Evolutionary conservation across 129 eudicot genomes (phyloP).

Genomic region (Flaveria linearis): DNA sequence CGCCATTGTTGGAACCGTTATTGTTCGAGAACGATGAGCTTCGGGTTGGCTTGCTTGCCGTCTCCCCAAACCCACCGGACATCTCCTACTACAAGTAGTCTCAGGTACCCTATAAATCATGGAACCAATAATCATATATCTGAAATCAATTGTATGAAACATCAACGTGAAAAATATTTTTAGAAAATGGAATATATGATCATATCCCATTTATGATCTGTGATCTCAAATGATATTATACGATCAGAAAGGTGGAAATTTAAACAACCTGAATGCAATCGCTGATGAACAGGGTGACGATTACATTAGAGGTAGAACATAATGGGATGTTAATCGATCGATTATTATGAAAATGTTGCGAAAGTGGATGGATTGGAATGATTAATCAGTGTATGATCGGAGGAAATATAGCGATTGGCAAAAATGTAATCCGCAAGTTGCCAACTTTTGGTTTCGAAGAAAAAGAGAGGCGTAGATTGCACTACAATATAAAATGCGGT

Average conservation of each 20-base stretch:
- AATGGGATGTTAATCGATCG: conserved; percentile 2
- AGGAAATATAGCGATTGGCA: conserved; percentile 25
- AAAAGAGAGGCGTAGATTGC: conserved; percentile 5
- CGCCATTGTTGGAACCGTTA: conserved; percentile 45
- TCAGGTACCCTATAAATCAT: conserved; percentile 27
- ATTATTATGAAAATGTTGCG: conserved; percentile 12
- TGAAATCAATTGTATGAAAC: conserved; percentile 4
- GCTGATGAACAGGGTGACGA: conserved; percentile 18
- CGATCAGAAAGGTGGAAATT: neutral
- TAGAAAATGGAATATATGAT: no score
- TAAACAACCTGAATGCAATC: conserved; percentile 39
- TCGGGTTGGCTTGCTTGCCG: conserved; percentile 51
- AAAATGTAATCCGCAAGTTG: conserved; percentile 16
- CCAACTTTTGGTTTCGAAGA: conserved; percentile 23
- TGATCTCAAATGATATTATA: no score
- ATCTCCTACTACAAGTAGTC: conserved; percentile 32
- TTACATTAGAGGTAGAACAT: conserved; percentile 25
- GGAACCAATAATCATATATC: conserved; percentile 21
- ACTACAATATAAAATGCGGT: neutral
- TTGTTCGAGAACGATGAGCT: conserved; percentile 52
- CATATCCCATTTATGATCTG: no score
- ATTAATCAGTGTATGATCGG: conserved; percentile 29
- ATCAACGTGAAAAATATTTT: neutral
- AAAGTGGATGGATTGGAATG: conserved; percentile 26
- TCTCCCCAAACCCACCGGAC: conserved; percentile 67